Conservation (phyloP, 805 yeast species). For the Monosporozyma solicola region DNA sequence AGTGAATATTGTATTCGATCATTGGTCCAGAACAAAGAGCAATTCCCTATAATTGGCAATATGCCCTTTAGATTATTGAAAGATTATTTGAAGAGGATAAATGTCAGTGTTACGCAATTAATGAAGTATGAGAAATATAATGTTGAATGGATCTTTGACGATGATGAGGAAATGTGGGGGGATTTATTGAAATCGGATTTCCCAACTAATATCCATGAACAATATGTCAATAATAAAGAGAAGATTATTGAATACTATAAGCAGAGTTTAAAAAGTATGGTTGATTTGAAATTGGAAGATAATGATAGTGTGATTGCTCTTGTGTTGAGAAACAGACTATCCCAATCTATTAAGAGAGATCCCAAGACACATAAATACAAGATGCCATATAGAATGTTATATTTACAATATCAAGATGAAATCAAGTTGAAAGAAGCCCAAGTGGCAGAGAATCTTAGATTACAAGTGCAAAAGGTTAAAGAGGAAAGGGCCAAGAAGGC, state of each 20-base stretch:
- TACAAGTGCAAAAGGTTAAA: slow-evolving; percentile 22
- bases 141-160: slow-evolving; percentile 30
- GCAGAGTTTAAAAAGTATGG: not conserved
- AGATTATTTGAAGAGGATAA: slow-evolving; percentile 23
- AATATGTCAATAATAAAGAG: slow-evolving; percentile 22
- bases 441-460: slow-evolving; percentile 30
- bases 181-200: slow-evolving; percentile 26
- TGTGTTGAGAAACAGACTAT: not conserved
- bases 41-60: slow-evolving; percentile 21
- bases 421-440: slow-evolving; percentile 26
- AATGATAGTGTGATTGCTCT: not conserved
- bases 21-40: slow-evolving; percentile 2
- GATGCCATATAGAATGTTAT: slow-evolving; percentile 31
- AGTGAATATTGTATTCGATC: slow-evolving; percentile 13
- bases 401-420: slow-evolving; percentile 29
- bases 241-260: slow-evolving; percentile 16
- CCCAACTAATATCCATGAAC: slow-evolving; percentile 29
- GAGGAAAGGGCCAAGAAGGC: slow-evolving; percentile 28
- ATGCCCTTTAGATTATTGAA: slow-evolving; percentile 28
- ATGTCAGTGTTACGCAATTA: slow-evolving; percentile 28
- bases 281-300: not conserved
- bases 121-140: slow-evolving; percentile 26
- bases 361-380: slow-evolving; percentile 19
- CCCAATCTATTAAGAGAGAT: slow-evolving; percentile 12
- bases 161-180: slow-evolving; percentile 31